Base-by-base conservation (phyloP, 352 stramenopile genomes). In the Globisporangium polare region DNA sequence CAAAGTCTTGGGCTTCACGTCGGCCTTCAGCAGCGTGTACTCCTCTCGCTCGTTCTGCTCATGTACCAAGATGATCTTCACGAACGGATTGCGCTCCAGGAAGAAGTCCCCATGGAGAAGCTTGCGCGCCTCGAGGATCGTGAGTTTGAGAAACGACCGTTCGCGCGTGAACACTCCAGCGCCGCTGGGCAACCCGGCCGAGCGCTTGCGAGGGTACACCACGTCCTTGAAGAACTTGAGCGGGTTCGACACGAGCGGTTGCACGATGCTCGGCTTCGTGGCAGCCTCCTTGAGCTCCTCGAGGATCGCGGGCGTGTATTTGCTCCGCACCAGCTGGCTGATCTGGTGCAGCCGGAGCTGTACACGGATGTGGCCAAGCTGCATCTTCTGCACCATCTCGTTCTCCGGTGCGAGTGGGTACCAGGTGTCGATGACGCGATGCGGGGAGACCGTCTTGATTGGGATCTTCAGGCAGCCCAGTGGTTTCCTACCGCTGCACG, bases 391-490 rank as follows among this genome's bases (percentile, higher is more conserved):
- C 5, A 88, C 49, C 82, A 92, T 92, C 3, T 88, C 78, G 22
- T 74, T 81, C 17, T 86, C 82, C 1, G 80, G 79, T 1, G 71
- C 76, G 33, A 92, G 75, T 2, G 74, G 69, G 31, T 85, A 89
- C 82, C 82, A 92, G 20, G 71, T 69, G 57, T 92, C 80, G 7
- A 82, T 70, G 0, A 75, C 69, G 7, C 82, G 82, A 59, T 88
- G 77, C 0, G 77, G 63, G 3, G 82, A 89, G 0, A 92, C 75
- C 42, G 60, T 85, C 50, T 82, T 86, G 35, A 88, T 71, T 5
- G 78, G 82, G 42, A 90, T 85, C 39, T 86, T 88, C 2, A 92
- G 33, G 51, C 73, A 76, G 12, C 82, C 82, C 15, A 92, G 67
- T 7, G 78, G 75, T 15, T 86, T 88, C 35, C 73, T 67, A 0